Evolutionary conservation across 345 rosid genomes (phyloP), one percentile per base, ranked within the genome.

Genomic region (Moringa oleifera): DNA sequence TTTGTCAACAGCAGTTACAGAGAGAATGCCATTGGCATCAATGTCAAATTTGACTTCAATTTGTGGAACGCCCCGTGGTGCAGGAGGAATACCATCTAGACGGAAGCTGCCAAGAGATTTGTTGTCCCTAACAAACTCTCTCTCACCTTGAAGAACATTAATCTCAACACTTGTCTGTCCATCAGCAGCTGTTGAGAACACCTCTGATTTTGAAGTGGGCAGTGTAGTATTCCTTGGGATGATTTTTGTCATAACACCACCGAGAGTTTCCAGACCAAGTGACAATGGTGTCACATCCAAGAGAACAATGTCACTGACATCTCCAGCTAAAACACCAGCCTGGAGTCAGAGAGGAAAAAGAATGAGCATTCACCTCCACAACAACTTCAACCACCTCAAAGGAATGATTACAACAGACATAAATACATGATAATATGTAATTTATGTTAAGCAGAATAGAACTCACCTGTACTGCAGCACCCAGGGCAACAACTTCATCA

Each of bases 111-210:
- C 90, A 52, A 94, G 79, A 58, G 99, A 94, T 57, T 88, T 94
- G 80, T 94, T 90, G 65, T 94, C 99, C 72, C 95, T 68, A 18
- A 94, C 99, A 68, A 94, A 94, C 76, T 94, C 99, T 70, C 99
- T 80, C 71, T 94, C 99, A 12, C 99, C 99, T 69, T 94, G 99
- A 28, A 94, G 83, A 53, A 94, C 99, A 58, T 94, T 94, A 25
- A 94, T 94, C 74, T 94, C 99, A 2, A 94, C 99, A 62, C 99
- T 94, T 19, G 99, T 94, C 74, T 94, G 99, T 25, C 99, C 99
- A 65, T 94, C 99, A 5, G 97, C 99, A 60, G 99, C 97, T 4
- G 99, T 94, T 17, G 99, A 94, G 70, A 94, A 94, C 46, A 94
- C 99, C 76, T 94, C 99, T 11, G 99, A 94, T 70, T 94, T 94